These are phyloP conservation scores for Kwoniella pini DNA, from an alignment of 768 basidiomycete genomes.

Conservation along the genomic window DNA sequence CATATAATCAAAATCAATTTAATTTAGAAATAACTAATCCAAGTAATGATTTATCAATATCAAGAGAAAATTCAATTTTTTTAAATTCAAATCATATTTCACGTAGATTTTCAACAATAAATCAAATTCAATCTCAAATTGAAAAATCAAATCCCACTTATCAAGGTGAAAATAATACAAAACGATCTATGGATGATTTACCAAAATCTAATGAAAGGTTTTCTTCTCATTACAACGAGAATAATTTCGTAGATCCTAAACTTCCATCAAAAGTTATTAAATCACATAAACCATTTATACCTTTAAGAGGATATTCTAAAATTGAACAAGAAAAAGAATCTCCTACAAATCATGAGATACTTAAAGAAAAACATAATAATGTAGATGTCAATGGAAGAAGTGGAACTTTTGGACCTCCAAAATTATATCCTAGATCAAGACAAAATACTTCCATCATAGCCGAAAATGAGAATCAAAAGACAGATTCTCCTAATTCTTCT, in stretches of 20 bases:
- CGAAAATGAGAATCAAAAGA: neutral
- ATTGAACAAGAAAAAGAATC: neutral
- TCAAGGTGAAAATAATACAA: neutral
- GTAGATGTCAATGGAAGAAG: neutral
- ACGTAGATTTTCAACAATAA: neutral
- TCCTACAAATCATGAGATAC: neutral
- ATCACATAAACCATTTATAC: neutral
- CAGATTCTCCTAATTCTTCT: neutral
- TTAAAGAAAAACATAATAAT: neutral
- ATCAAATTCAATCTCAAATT: too few relatives aligned
- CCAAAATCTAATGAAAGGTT: slow-evolving; percentile 2
- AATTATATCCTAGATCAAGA: neutral
- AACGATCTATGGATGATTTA: neutral
- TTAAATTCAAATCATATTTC: neutral
- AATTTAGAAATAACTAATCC: neutral
- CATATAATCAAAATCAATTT: neutral
- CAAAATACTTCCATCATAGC: neutral
- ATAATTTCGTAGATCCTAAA: too few relatives aligned
- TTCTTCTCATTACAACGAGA: too few relatives aligned
- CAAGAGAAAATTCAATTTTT: neutral
- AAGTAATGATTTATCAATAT: neutral
- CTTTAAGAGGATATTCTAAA: neutral
- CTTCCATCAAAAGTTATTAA: neutral
- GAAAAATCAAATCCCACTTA: too few relatives aligned
- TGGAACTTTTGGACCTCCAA: slow-evolving; percentile 3